Conservation (phyloP, 1,284 basidiomycete genomes). For the Papiliotrema nemorosa region DNA sequence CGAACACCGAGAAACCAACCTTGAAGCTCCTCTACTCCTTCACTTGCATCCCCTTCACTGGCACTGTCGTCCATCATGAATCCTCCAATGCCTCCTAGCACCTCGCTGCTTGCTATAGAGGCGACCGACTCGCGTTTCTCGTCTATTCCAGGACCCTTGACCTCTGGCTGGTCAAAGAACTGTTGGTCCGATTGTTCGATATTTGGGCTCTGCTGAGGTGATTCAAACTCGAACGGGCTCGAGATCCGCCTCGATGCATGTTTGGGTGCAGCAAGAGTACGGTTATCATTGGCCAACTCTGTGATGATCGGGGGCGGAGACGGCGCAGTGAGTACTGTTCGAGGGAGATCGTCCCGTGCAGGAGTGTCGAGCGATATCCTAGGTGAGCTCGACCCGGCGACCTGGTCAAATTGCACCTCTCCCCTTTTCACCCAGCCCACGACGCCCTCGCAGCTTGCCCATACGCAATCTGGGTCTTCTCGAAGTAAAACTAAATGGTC, state of each 20-base stretch:
- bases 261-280: neutral
- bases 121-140: slow-evolving; percentile 19
- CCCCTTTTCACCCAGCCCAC: slow-evolving; percentile 72
- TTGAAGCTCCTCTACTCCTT: slow-evolving; percentile 13
- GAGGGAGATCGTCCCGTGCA: slow-evolving; percentile 3
- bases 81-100: slow-evolving; percentile 32
- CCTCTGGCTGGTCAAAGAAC: neutral
- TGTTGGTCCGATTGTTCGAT: slow-evolving; percentile 2
- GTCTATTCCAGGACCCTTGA: neutral
- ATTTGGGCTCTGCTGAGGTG: slow-evolving; percentile 16
- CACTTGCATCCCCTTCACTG: slow-evolving; percentile 1
- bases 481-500: slow-evolving; percentile 78
- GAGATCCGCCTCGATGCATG: slow-evolving; percentile 17
- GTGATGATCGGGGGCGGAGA: slow-evolving; percentile 17
- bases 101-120: slow-evolving; percentile 30
- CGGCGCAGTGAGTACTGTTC: slow-evolving; percentile 17
- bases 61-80: slow-evolving; percentile 32
- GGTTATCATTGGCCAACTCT: neutral
- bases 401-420: slow-evolving; percentile 60
- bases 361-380: neutral
- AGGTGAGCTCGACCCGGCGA: slow-evolving; percentile 7
- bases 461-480: slow-evolving; percentile 56
- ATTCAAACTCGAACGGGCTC: slow-evolving; percentile 36
- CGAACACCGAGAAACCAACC: slow-evolving; percentile 7
- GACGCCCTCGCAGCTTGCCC: slow-evolving; percentile 87